phyloP scores from a whole-genome alignment of 306 rosid genomes.

The Quercus ilex region DNA sequence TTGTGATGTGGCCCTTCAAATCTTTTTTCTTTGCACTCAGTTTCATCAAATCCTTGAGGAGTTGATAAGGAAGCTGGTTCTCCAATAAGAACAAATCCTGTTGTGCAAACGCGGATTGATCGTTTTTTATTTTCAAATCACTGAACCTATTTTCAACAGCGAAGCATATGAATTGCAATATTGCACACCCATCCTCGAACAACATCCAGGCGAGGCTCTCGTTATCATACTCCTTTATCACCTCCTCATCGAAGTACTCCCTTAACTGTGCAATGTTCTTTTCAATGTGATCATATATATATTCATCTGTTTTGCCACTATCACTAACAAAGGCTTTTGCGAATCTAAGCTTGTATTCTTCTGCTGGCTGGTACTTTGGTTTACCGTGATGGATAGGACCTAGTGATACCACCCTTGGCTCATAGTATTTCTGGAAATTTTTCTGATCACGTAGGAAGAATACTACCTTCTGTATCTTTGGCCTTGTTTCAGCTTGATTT shows the following conservation, averaged over 20 bases:
- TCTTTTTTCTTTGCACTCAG: background rate
- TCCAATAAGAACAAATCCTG: conserved; percentile 26
- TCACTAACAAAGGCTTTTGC: background rate
- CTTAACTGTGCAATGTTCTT: background rate
- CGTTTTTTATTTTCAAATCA: background rate
- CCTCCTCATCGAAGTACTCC: conserved; percentile 4
- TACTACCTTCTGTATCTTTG: conserved; percentile 22
- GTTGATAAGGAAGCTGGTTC: conserved; percentile 22
- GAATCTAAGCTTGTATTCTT: background rate
- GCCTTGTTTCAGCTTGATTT: too few relatives aligned
- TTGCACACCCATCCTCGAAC: conserved; percentile 24
- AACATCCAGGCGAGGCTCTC: conserved; percentile 7
- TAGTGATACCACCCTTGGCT: conserved; percentile 11
- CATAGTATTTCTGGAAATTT: background rate
- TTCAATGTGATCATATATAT: background rate
- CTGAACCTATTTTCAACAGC: fast-evolving
- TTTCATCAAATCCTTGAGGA: conserved; percentile 9
- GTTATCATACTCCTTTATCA: background rate
- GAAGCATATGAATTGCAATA: background rate
- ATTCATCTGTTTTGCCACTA: background rate
- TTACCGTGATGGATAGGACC: conserved; percentile 20
- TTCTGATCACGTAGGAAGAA: background rate
- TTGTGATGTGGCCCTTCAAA: background rate
- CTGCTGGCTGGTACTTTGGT: background rate
- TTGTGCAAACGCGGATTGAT: background rate